Base-by-base conservation (phyloP, 176 grass and related monocot genomes). In the Aegilops speltoides region DNA sequence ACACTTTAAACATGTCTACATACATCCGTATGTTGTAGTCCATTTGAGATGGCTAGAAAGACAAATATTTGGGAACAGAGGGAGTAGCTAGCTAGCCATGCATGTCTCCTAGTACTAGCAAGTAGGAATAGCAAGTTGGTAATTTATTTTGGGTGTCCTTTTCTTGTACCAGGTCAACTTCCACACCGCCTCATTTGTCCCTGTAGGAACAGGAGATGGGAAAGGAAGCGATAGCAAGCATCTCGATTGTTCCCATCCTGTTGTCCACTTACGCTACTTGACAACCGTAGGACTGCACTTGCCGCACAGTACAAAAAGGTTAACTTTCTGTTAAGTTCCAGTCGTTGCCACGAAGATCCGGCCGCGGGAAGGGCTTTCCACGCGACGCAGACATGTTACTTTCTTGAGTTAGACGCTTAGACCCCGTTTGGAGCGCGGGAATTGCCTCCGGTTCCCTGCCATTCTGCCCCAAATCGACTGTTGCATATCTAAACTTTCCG, bases 131-230 rank as follows among this genome's bases (percentile, higher is more conserved):
- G 37, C 37, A 38, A 38, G 37, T 38, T 17, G 37, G 37, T 68
- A 64, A 87, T 79, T 26, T 80, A 63, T 79, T 79, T 73, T 78
- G 46, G 16, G 15, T 76, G 85, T 87, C 81, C 1, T 68, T 75
- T 80, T 87, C 89, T 45, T 76, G 67, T 76, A 87, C 81, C 81
- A 84, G 48, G 89, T 87, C 89, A 87, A 80, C 85, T 50, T 75
- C 74, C 76, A 26, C 48, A 12, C n/a, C 34, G 48, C 66, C 74
- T 62, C 25, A 34, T 79, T 57, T 90, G 76, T 87, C 34, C 59
- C 60, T 37, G 20, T 60, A 45, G 15, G n/a, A 25, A 43, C 48
- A 72, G 83, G 60, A 86, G 48, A 79, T 38, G 38, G 71, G 81
- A 78, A 61, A 29, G n/a, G 6, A 54, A 50, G 54, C 56, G 89